These are phyloP conservation scores for Trichoderma koningii DNA, from an alignment of 2,329 filamentous ascomycete species.

Conservation along the genomic window DNA sequence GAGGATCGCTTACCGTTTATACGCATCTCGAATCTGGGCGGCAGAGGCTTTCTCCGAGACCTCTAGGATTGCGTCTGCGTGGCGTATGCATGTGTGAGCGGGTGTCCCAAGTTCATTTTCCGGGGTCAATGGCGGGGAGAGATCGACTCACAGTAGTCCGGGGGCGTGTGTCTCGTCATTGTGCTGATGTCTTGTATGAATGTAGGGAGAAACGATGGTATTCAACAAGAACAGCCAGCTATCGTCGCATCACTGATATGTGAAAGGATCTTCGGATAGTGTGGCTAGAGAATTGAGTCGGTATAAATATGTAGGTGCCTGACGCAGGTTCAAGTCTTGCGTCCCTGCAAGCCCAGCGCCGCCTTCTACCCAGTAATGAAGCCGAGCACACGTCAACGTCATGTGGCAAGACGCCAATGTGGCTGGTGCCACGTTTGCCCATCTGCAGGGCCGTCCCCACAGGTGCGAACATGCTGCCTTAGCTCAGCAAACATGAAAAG, in stretches of 20 bases:
- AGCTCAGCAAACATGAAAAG: background rate
- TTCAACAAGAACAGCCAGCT: background rate
- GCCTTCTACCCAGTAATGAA: conserved; percentile 6
- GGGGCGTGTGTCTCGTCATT: conserved; percentile 48
- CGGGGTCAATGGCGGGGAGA: background rate
- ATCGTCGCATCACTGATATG: background rate
- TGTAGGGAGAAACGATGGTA: background rate
- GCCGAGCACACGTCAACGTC: conserved; percentile 41
- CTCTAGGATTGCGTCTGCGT: conserved; percentile 70
- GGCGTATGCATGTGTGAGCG: background rate
- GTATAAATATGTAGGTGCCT: conserved; percentile 13
- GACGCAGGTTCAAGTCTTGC: conserved; percentile 10
- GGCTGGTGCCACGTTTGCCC: conserved; percentile 31
- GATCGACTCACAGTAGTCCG: conserved; percentile 58
- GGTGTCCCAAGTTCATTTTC: background rate
- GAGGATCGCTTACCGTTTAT: conserved; percentile 69
- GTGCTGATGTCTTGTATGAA: conserved; percentile 28
- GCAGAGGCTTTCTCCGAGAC: conserved; percentile 72
- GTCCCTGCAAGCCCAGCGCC: conserved; percentile 16
- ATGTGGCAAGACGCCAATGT: conserved; percentile 44
- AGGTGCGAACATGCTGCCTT: conserved; percentile 5
- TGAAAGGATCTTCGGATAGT: background rate
- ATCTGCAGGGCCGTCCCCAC: conserved; percentile 12
- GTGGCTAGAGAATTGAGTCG: conserved; percentile 10
- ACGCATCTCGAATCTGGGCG: conserved; percentile 87